phyloP scores from a whole-genome alignment of 73 alveolate species.

The Paramecium sexaurelia region DNA sequence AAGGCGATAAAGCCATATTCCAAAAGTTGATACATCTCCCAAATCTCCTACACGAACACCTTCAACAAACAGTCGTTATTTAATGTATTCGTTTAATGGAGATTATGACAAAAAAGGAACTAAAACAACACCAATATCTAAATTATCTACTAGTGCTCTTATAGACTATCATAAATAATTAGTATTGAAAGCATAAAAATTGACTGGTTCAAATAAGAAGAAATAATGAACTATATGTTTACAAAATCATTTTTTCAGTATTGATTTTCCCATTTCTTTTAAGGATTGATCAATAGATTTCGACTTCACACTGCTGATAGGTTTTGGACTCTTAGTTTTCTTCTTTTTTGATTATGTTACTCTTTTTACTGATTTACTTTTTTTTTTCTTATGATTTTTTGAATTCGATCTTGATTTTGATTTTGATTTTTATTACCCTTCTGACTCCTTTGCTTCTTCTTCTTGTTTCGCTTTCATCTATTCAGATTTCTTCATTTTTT shows the following conservation, averaged over 20 bases:
- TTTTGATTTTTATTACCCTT: no score
- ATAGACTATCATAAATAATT: constrained; percentile 9
- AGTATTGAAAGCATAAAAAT: constrained; percentile 30
- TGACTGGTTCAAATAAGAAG: constrained; percentile 12
- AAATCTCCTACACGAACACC: not conserved
- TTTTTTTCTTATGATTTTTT: not conserved
- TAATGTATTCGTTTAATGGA: not conserved
- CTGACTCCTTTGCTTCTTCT: not conserved
- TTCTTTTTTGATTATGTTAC: not conserved
- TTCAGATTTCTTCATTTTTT: not conserved
- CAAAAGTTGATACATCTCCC: constrained; percentile 5
- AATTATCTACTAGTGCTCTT: constrained; percentile 38
- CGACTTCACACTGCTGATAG: not conserved
- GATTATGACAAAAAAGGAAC: not conserved
- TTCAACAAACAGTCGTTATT: not conserved
- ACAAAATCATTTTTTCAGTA: not conserved
- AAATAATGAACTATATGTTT: constrained; percentile 2
- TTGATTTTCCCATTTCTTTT: not conserved
- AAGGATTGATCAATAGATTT: not conserved
- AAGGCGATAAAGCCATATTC: not conserved
- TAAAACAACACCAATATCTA: not conserved
- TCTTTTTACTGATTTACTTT: not conserved
- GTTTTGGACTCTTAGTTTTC: not conserved
- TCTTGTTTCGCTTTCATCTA: not conserved
- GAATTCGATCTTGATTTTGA: not conserved